Evolutionary conservation across 345 rosid genomes (phyloP).

Genomic region (Brassica napus): DNA sequence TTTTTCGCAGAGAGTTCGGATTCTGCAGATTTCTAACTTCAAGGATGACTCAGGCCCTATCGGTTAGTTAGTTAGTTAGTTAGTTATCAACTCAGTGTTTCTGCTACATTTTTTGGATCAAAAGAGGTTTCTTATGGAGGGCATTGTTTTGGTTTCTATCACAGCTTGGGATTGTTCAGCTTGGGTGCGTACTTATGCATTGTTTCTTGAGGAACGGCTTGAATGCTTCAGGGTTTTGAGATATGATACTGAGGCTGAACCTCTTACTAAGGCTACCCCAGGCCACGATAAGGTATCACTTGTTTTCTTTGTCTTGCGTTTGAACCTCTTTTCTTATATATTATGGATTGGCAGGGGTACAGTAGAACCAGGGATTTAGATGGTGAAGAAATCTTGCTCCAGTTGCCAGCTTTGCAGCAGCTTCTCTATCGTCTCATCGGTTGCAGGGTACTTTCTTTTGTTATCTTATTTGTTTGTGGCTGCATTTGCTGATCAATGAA

Average conservation of each 20-base stretch:
- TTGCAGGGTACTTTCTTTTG: slow-evolving; percentile 63
- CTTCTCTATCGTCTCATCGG: slow-evolving; percentile 90
- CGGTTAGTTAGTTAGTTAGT: slow-evolving; percentile 52
- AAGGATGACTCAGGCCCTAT: slow-evolving; percentile 99
- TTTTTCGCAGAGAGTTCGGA: slow-evolving; percentile 78
- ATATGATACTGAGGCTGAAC: slow-evolving; percentile 96
- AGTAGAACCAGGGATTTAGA: slow-evolving; percentile 88
- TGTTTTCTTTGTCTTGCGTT: slow-evolving; percentile 2
- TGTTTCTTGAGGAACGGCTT: slow-evolving; percentile 89
- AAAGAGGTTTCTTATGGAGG: not conserved
- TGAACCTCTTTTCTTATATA: not conserved
- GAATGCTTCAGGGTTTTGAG: slow-evolving; percentile 87
- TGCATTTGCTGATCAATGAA: slow-evolving; percentile 14
- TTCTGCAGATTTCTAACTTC: slow-evolving; percentile 89
- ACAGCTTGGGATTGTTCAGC: slow-evolving; percentile 99
- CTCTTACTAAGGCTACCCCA: slow-evolving; percentile 73
- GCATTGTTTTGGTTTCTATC: not conserved
- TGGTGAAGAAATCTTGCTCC: slow-evolving; percentile 81
- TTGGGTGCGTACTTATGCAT: slow-evolving; percentile 97
- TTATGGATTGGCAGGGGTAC: slow-evolving; percentile 63
- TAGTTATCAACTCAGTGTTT: not conserved
- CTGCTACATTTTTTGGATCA: not conserved
- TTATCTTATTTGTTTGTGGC: not conserved
- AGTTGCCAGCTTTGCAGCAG: slow-evolving; percentile 89
- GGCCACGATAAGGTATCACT: slow-evolving; percentile 81